phyloP scores from a whole-genome alignment of 768 basidiomycete species.

The Suillus plorans region DNA sequence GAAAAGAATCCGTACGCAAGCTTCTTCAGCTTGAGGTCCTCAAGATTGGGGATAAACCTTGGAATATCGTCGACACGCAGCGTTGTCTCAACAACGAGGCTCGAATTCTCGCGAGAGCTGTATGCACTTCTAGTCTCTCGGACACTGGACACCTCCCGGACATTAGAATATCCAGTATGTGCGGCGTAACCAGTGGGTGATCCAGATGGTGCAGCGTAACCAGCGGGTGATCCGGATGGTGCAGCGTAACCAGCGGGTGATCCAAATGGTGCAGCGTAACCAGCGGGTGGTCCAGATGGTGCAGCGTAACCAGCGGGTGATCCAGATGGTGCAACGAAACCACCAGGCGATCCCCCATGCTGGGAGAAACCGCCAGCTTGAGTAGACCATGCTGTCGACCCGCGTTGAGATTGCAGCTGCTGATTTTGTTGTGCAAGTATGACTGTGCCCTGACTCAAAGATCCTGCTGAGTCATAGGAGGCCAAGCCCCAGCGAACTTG shows the following conservation, averaged over 20 bases:
- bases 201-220: too few relatives aligned
- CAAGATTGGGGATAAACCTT: conserved; percentile 12
- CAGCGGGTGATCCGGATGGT: too few relatives aligned
- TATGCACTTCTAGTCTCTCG: not conserved
- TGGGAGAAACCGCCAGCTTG: conserved; percentile 19
- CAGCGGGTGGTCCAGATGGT: too few relatives aligned
- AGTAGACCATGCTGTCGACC: not conserved
- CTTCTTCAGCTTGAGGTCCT: conserved; percentile 1
- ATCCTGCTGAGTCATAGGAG: conserved; percentile 6
- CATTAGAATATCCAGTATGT: not conserved
- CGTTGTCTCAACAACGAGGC: not conserved
- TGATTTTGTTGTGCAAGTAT: conserved; percentile 23
- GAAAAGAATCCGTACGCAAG: conserved; percentile 6
- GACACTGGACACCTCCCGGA: not conserved
- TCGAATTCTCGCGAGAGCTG: not conserved
- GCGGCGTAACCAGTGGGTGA: too few relatives aligned
- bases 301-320: not conserved
- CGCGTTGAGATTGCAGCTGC: conserved; percentile 9
- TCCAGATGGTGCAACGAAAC: not conserved
- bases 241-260: too few relatives aligned
- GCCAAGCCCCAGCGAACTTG: conserved; percentile 5
- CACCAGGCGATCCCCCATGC: conserved; percentile 1
- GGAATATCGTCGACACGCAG: conserved; percentile 6
- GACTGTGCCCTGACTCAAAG: conserved; percentile 29
- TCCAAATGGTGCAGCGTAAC: too few relatives aligned